Evolutionary conservation across 768 basidiomycete genomes (phyloP).

Genomic region (Polyporus arcularius): DNA sequence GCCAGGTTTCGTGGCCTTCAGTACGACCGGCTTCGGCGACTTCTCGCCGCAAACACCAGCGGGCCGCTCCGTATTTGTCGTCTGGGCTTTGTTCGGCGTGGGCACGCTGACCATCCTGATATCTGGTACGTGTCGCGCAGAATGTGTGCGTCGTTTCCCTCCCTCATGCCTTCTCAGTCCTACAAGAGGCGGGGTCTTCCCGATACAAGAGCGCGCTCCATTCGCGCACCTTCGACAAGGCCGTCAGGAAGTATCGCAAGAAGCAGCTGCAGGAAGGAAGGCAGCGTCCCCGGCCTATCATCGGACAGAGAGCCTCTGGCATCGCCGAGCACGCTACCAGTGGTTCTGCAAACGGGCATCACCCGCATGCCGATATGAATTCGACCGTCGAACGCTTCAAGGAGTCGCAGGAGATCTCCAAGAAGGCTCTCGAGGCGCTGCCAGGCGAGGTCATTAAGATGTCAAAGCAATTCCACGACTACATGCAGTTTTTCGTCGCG

Average conservation of each 20-base stretch:
- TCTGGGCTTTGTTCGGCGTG: conserved; percentile 78
- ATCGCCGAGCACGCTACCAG: too few relatives aligned
- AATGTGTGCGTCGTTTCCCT: neutral
- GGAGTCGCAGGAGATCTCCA: conserved; percentile 20
- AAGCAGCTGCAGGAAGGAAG: conserved; percentile 11
- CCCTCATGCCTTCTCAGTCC: conserved; percentile 40
- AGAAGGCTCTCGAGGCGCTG: conserved; percentile 38
- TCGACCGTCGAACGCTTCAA: conserved; percentile 1
- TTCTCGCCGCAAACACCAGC: conserved; percentile 60
- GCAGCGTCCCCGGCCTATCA: conserved; percentile 1
- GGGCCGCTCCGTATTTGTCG: conserved; percentile 75
- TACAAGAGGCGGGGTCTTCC: conserved; percentile 65
- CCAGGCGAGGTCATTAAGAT: conserved; percentile 40
- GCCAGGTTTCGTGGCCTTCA: conserved; percentile 70
- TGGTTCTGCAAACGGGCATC: neutral
- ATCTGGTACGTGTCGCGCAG: conserved; percentile 49
- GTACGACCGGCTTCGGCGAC: conserved; percentile 79
- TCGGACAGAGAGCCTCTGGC: neutral
- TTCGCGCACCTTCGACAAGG: conserved; percentile 44
- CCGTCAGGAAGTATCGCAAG: conserved; percentile 46
- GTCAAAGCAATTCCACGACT: conserved; percentile 41
- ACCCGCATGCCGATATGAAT: conserved; percentile 7
- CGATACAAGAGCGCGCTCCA: conserved; percentile 63
- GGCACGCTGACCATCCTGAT: conserved; percentile 75
- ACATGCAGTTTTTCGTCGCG: conserved; percentile 38